These are phyloP conservation scores for Ichthyophthirius multifiliis DNA, from an alignment of 169 alveolate species.

Conservation along the genomic window DNA sequence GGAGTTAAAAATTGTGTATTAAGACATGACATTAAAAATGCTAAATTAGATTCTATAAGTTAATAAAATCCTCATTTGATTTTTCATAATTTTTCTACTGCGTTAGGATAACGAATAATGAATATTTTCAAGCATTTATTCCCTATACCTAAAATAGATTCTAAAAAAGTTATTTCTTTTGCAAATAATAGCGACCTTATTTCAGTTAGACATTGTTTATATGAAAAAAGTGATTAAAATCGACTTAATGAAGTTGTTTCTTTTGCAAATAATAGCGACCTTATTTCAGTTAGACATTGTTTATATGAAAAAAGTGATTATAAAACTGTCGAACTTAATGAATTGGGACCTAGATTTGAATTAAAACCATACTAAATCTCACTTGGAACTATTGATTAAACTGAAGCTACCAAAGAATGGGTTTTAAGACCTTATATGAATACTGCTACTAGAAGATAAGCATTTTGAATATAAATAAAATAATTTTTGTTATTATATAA, in stretches of 20 bases:
- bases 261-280: constrained; percentile 91
- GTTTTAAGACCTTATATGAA: constrained; percentile 97
- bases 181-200: constrained; percentile 91
- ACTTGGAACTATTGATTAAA: constrained; percentile 97
- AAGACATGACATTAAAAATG: constrained; percentile 95
- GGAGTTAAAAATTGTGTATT: constrained; percentile 94
- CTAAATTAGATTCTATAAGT: constrained; percentile 93
- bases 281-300: constrained; percentile 93
- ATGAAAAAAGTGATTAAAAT: constrained; percentile 64
- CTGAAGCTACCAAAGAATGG: constrained; percentile 97
- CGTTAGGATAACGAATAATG: constrained; percentile 92
- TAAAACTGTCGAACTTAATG: constrained; percentile 88
- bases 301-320: constrained; percentile 66
- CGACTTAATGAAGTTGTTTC: no score
- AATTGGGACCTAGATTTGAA: constrained; percentile 96
- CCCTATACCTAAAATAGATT: constrained; percentile 89
- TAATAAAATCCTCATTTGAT: constrained; percentile 96
- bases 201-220: constrained; percentile 92
- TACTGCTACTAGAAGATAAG: constrained; percentile 86
- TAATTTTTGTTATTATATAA: not conserved
- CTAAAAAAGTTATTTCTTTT: constrained; percentile 90
- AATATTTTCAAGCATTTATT: constrained; percentile 92
- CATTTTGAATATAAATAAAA: constrained; percentile 33
- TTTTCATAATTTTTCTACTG: constrained; percentile 91
- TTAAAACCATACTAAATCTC: constrained; percentile 94